Conservation (phyloP, 345 rosid species). For the Ceriops zippeliana region DNA sequence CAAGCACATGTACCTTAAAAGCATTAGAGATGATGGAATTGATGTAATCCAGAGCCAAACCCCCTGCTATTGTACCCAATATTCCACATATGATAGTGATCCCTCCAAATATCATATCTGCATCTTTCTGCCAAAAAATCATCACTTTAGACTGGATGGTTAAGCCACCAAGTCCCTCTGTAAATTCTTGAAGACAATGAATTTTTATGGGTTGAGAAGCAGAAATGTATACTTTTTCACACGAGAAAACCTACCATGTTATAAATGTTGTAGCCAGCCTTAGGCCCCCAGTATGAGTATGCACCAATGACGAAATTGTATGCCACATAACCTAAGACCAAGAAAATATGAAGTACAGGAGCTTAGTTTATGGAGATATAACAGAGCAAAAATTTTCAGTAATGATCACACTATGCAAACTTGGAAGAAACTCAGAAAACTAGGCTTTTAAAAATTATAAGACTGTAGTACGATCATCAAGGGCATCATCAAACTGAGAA, state of each 20-base stretch:
- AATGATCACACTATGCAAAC: background rate
- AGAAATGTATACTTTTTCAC: background rate
- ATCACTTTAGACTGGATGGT: slow-evolving; percentile 2
- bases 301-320: slow-evolving; percentile 95
- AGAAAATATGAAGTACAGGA: slow-evolving; percentile 7
- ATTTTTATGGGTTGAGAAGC: background rate
- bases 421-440: background rate
- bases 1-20: slow-evolving; percentile 60
- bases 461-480: background rate
- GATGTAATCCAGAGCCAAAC: slow-evolving; percentile 59
- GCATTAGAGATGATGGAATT: slow-evolving; percentile 79
- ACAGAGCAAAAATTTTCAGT: background rate
- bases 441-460: background rate
- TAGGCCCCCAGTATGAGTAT: slow-evolving; percentile 97
- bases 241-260: slow-evolving; percentile 54
- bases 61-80: slow-evolving; percentile 83
- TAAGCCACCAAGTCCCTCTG: background rate
- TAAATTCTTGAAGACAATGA: background rate
- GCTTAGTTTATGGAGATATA: background rate
- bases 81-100: slow-evolving; percentile 76
- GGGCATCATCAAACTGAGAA: background rate
- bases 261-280: slow-evolving; percentile 83
- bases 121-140: slow-evolving; percentile 52
- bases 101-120: slow-evolving; percentile 92
- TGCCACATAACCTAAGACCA: slow-evolving; percentile 64